Evolutionary conservation across 495 filamentous ascomycete genomes (phyloP).

Genomic region (Talaromyces nanjingensis): DNA sequence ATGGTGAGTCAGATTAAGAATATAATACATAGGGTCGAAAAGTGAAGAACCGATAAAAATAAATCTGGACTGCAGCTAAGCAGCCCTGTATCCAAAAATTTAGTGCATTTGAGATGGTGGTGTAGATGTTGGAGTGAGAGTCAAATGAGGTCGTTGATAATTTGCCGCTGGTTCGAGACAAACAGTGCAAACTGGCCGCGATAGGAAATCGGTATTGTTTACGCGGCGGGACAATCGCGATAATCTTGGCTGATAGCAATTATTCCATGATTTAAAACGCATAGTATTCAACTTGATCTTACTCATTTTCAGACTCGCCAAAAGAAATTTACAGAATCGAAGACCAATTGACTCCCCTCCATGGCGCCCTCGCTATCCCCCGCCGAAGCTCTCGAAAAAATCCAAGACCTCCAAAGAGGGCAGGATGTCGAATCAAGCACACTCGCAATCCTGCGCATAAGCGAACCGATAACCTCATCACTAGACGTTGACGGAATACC

Average conservation of each 20-base stretch:
- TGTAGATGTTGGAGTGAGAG: not conserved
- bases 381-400: conserved; percentile 21
- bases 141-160: not conserved
- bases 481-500: conserved; percentile 26
- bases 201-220: conserved; percentile 7
- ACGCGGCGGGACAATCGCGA: not conserved
- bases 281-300: too few species aligned
- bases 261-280: too few species aligned
- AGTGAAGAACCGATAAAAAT: not conserved
- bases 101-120: not conserved
- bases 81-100: not conserved
- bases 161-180: not conserved
- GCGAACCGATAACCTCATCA: conserved; percentile 59
- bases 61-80: not conserved
- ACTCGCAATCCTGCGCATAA: conserved; percentile 67
- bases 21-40: conserved; percentile 12
- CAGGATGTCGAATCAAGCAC: conserved; percentile 42
- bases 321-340: too few species aligned
- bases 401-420: conserved; percentile 30
- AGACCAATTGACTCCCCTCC: not conserved
- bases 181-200: conserved; percentile 7
- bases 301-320: too few species aligned
- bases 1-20: conserved; percentile 9
- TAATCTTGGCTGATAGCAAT: not conserved
- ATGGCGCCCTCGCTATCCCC: conserved; percentile 19